Evolutionary conservation across 2,329 filamentous ascomycete species (phyloP), one percentile per base, ranked within the genome.

Genomic region (Calonectria pteridis): DNA sequence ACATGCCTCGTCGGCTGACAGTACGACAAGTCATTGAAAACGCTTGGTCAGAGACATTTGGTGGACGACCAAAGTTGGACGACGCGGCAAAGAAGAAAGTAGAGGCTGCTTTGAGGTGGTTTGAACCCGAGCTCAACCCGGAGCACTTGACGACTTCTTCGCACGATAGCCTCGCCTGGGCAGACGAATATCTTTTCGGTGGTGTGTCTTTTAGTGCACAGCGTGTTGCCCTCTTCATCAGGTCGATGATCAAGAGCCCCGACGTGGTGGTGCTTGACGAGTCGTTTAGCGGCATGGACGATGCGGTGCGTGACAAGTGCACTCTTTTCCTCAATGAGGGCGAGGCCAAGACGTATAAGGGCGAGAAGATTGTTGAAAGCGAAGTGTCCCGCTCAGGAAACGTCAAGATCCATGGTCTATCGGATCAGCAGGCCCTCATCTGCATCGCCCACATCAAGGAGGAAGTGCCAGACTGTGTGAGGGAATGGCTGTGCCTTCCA

Each of bases 371-470:
- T 35, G 83, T 89, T 0, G 85, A 89, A 16, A 91, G 88, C 72
- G 84, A 88, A 2, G 82, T 84, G 0, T 83, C 86, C 10, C 85
- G 84, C 69, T 77, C 84, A 0, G 89, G 86, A 0, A 81, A 82
- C 2, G 87, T 91, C 1, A 87, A 84, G 28, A 85, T 96, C 6
- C 81, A 80, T 1, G 95, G 95, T 0, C 84, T 98, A 70, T 88
- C 89, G 2, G 87, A 91, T 0, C 84, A 91, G 28, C 96, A 98
- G 84, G 95, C 95, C 0, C 85, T 99, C 68, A 90, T 98, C n/a
- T 95, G 96, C 76, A 96, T 98, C 73, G 97, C 95, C 74, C 97
- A 99, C 85, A 89, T 96, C 74, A 93, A 92, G 75, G 95, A 98
- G 79, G 97, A 99, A 84, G 94, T 98, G 13, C 97, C 97, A 0